Base-by-base conservation (phyloP, 2,329 filamentous ascomycete genomes). In the Fusarium pseudoanthophilum region DNA sequence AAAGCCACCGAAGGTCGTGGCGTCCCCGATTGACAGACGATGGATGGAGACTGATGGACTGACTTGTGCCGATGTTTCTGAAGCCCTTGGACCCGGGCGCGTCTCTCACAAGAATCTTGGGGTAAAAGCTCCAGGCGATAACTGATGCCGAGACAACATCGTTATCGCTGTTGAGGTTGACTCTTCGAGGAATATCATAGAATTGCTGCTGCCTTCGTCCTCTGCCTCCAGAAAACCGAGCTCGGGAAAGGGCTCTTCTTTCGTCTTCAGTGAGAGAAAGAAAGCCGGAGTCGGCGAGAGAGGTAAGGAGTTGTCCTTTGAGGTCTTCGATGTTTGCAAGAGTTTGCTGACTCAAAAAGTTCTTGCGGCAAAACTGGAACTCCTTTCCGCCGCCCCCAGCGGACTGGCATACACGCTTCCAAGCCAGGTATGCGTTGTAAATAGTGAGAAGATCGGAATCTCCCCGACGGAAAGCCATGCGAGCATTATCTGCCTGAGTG, bases 41-140 rank as follows among this genome's bases (percentile, higher is more conserved):
- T 2, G 95, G 93, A 75, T 97, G 94, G 26, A 99, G 85, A 64
- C 91, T 94, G 75, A 99, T 95, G 49, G 90, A 89, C 81, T 98
- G 95, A 80, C 97, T 98, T 83, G 97, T 98, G 59, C 93, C 91
- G 67, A 98, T 91, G 75, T 98, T 98, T 62, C 95, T 92, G 87
- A 95, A 93, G 18, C 93, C 94, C 84, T 95, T 97, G 32, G 85
- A 85, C 28, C 85, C 86, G 0, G 84, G 83, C 56, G 90, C 91
- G 77, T 98, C 95, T 63, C 93, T 90, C 32, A 92, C 90, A 7
- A 98, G 87, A 21, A 99, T 88, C 78, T 97, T 98, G 2, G 96
- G 96, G 78, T 99, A 98, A 84, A 99, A 97, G 59, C 94, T 95
- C 90, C 94, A 97, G 1, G 95, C 93, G 75, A 98, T 93, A 46